Evolutionary conservation across 1,284 basidiomycete genomes (phyloP).

Genomic region (Boletellus dicymbophilus): DNA sequence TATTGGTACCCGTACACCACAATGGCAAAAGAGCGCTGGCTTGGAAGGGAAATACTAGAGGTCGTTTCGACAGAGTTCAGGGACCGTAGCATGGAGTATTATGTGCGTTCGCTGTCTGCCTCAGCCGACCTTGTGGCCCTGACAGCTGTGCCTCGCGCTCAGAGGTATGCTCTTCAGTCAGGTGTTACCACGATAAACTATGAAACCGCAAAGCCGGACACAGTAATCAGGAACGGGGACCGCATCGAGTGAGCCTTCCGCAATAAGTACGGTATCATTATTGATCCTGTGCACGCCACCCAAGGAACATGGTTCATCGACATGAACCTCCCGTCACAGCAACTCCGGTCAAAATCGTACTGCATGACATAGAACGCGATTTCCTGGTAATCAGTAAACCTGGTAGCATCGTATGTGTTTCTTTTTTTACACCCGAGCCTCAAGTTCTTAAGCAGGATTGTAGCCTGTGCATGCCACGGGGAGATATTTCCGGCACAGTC

Average conservation of each 20-base stretch:
- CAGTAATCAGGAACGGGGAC: constrained; percentile 86
- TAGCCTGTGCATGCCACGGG: constrained; percentile 91
- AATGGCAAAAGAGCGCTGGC: constrained; percentile 91
- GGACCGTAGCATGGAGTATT: constrained; percentile 90
- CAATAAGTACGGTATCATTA: not conserved
- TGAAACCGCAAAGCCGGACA: constrained; percentile 75
- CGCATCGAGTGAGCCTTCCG: constrained; percentile 77
- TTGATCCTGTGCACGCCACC: not conserved
- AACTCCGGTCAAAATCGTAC: constrained; percentile 81
- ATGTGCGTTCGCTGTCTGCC: constrained; percentile 56
- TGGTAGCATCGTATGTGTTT: constrained; percentile 73
- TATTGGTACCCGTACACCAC: constrained; percentile 89
- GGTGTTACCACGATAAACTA: constrained; percentile 96
- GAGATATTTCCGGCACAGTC: constrained; percentile 84
- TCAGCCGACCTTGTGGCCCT: not conserved
- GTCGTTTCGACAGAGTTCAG: constrained; percentile 90
- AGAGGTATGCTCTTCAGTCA: constrained; percentile 92
- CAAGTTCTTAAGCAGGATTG: not conserved
- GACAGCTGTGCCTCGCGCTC: not conserved
- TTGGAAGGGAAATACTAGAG: constrained; percentile 82
- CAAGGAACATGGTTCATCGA: constrained; percentile 89
- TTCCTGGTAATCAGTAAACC: constrained; percentile 96
- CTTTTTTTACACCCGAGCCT: not conserved
- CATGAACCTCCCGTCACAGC: constrained; percentile 97
- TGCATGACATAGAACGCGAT: constrained; percentile 75